Base-by-base conservation (phyloP, 2,329 filamentous ascomycete species). In the Coleophoma eucalyptorum region DNA sequence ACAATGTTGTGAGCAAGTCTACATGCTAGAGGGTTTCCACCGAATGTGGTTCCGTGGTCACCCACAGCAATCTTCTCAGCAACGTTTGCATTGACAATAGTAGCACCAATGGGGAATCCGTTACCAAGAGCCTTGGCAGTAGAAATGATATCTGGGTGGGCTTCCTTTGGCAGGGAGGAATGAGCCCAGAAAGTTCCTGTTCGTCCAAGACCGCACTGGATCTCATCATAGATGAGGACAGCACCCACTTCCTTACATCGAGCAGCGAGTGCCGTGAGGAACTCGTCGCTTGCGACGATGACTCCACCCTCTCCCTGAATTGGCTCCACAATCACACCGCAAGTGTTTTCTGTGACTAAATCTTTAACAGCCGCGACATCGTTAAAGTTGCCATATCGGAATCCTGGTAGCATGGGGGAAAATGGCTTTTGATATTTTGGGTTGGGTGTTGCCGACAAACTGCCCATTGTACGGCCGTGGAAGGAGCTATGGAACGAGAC, bases 241-340 rank as follows among this genome's bases (percentile, higher is more conserved):
- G 93, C 92, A 47, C 90, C 90, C 32, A 97, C 90, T 61, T 90
- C 86, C 50, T 85, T 86, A 70, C 92, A 97, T 52, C 92, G 83
- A 65, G 80, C 81, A 52, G 90, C 90, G n/a, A 99, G 80, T 1
- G 90, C 88, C 20, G 84, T 69, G 20, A 99, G 78, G 69, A 97
- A 99, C 58, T 90, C 89, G 3, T 88, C 83, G 1, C 80, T 86
- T 3, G 90, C 94, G 11, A 89, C 84, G 61, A 93, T 87, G 47
- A 99, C 87, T 58, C 94, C 94, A 15, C 94, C 94, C 72, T 99
- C 94, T 52, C 94, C 94, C 72, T 99, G 94, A 54, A 99, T 96
- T 8, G 94, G 94, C 76, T 99, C 94, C 43, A 99, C 81, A 51
- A 99, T 92, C 18, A 99, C 94, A 65, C 90, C 92, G 63, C 92